These are phyloP conservation scores for Calonectria henricotiae DNA, from an alignment of 2,329 filamentous ascomycete genomes.

Conservation along the genomic window DNA sequence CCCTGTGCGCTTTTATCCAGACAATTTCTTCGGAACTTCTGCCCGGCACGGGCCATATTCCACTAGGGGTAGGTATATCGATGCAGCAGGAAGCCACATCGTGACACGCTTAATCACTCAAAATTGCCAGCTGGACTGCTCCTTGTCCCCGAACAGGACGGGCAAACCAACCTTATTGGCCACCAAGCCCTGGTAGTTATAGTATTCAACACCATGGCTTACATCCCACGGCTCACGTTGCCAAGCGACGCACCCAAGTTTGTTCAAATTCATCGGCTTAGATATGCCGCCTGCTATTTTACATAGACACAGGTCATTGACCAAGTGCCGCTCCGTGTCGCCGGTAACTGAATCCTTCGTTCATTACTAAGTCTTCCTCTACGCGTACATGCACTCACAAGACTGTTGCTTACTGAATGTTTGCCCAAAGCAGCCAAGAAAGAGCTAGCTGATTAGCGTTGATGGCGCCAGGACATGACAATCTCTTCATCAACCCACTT, in stretches of 20 bases:
- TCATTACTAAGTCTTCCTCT: background rate
- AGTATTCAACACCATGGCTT: slow-evolving; percentile 16
- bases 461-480: slow-evolving; percentile 17
- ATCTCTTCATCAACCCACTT: background rate
- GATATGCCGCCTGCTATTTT: slow-evolving; percentile 10
- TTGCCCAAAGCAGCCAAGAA: slow-evolving; percentile 4
- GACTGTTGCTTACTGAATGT: background rate
- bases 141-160: slow-evolving; percentile 18
- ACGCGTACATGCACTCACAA: background rate
- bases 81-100: background rate
- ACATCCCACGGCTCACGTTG: slow-evolving; percentile 10
- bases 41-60: slow-evolving; percentile 28
- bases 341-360: slow-evolving; percentile 21
- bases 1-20: slow-evolving; percentile 25
- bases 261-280: background rate
- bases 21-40: slow-evolving; percentile 33
- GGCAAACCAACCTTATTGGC: slow-evolving; percentile 15
- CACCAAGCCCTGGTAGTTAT: background rate
- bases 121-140: background rate
- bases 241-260: slow-evolving; percentile 14
- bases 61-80: slow-evolving; percentile 19
- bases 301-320: slow-evolving; percentile 1
- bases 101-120: slow-evolving; percentile 16
- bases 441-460: slow-evolving; percentile 14
- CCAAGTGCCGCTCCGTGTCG: slow-evolving; percentile 23